Conservation (phyloP, 306 rosid species). For the Oemleria cerasiformis region DNA sequence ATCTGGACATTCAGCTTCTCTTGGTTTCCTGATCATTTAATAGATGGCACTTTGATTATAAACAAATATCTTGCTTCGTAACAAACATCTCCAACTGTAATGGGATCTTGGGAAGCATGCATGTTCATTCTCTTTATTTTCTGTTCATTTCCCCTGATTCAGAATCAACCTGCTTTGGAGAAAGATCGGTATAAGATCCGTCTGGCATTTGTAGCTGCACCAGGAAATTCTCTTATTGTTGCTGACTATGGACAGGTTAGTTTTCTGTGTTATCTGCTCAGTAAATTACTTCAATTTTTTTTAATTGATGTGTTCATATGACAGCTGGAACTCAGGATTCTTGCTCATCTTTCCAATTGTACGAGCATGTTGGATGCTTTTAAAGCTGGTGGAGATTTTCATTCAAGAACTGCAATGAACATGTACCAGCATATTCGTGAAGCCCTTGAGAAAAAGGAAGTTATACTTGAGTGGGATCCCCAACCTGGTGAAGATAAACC, state of each 20-base stretch:
- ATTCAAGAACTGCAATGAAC: slow-evolving; percentile 97
- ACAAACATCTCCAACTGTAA: background rate
- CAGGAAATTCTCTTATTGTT: slow-evolving; percentile 88
- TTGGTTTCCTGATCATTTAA: slow-evolving; percentile 11
- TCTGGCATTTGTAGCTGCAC: slow-evolving; percentile 88
- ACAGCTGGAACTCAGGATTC: slow-evolving; percentile 96
- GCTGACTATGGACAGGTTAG: slow-evolving; percentile 97
- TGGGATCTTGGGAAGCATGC: slow-evolving; percentile 10
- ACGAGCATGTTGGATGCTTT: slow-evolving; percentile 96
- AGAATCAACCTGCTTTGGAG: slow-evolving; percentile 99
- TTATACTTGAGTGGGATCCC: slow-evolving; percentile 95
- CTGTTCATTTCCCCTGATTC: slow-evolving; percentile 22
- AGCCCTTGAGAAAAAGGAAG: slow-evolving; percentile 67
- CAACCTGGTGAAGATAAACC: slow-evolving; percentile 95
- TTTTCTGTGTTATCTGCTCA: slow-evolving; percentile 23
- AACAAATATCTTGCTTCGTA: background rate
- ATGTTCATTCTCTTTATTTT: background rate
- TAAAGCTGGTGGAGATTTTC: slow-evolving; percentile 96
- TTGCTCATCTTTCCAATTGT: slow-evolving; percentile 92
- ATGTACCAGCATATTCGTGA: slow-evolving; percentile 92
- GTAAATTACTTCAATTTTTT: slow-evolving; percentile 15
- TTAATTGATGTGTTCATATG: slow-evolving; percentile 35
- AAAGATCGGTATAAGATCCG: slow-evolving; percentile 97
- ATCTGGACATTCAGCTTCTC: slow-evolving; percentile 3
- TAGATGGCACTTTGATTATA: background rate